Base-by-base conservation (phyloP, 2,329 filamentous ascomycete species). In the Lasiodiplodia gonubiensis region DNA sequence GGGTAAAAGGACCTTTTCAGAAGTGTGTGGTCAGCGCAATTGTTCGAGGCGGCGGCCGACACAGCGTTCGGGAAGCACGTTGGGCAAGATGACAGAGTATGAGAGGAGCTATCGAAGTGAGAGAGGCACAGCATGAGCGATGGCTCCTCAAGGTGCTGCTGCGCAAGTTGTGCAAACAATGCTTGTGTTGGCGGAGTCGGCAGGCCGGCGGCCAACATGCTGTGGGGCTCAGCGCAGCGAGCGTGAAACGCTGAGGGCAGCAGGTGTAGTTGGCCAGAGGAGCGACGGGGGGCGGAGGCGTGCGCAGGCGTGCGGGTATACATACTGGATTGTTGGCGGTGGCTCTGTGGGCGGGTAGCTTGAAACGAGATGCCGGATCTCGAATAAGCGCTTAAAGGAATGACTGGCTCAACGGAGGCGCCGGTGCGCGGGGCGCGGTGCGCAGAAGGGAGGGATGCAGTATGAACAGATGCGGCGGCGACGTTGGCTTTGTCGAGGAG, bases 291-390 rank as follows among this genome's bases (percentile, higher is more conserved):
- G 30, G 33, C 37, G 37, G 23, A 25, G 42, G 57, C 18, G 18
- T 37, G 66, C 39, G 39, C 49, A 60, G 67, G 67, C 60, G 35
- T 59, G 66, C 55, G 42, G 57, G 67, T 51, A 64, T 57, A 78
- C 77, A 71, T 74, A 80, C 77, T 76, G 73, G 72, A 59, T 23
- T 68, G 46, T 42, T 51, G 65, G 53, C 42, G 42, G 69, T 64
- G 60, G 71, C 68, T 67, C 69, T 68, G 67, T 42, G 61, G 71
- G 66, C 70, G 73, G 71, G 74, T 69, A 71, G 73, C 69, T 75
- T 73, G 74, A 72, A 74, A 77, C 73, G 77, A 80, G 77, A 80
- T 80, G 75, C 78, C 78, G 78, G 78, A 77, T 80, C 78, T 79
- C 78, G 73, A 74, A 25, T 69, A 79, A 77, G 77, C 77, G 76